phyloP scores from a whole-genome alignment of 768 basidiomycete genomes.

The Suillus clintonianus region DNA sequence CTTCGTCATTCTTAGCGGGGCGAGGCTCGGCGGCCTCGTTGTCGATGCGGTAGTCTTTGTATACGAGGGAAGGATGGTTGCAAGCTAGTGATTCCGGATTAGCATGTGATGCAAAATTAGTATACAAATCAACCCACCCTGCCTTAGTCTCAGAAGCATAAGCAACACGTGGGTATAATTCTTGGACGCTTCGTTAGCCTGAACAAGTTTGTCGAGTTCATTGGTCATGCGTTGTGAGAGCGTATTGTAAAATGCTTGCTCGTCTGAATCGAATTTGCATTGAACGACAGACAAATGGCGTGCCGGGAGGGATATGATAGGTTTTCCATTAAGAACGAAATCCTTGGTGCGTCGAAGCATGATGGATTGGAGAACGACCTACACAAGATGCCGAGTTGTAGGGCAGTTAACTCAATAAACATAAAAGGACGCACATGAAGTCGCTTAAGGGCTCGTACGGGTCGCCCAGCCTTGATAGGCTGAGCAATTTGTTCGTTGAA shows the following conservation, averaged over 20 bases:
- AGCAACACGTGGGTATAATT: slow-evolving; percentile 73
- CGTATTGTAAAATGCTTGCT: slow-evolving; percentile 77
- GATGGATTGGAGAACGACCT: slow-evolving; percentile 80
- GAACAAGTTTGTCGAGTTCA: slow-evolving; percentile 68
- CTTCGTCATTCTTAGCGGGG: slow-evolving; percentile 50
- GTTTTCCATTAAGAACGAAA: slow-evolving; percentile 73
- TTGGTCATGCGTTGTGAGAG: slow-evolving; percentile 68
- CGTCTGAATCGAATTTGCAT: slow-evolving; percentile 76
- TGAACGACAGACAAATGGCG: slow-evolving; percentile 70
- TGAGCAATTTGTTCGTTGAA: slow-evolving; percentile 81
- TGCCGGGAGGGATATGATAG: slow-evolving; percentile 77
- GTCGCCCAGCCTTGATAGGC: slow-evolving; percentile 72
- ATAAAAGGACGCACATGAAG: slow-evolving; percentile 58
- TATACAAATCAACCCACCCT: slow-evolving; percentile 56
- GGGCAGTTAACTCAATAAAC: not conserved
- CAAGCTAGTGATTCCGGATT: slow-evolving; percentile 58
- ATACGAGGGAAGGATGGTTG: slow-evolving; percentile 83
- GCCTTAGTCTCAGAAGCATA: slow-evolving; percentile 79
- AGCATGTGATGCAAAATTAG: not conserved
- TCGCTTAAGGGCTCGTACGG: slow-evolving; percentile 75
- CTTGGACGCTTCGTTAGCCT: slow-evolving; percentile 47
- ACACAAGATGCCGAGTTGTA: not conserved
- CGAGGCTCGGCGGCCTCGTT: slow-evolving; percentile 75
- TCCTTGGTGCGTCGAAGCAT: slow-evolving; percentile 91
- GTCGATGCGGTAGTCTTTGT: slow-evolving; percentile 74